A percentile compares a stretch with the other conserved stretches of the same genome.
Conservation (phyloP, 306 rosid genomes). For the Cyclanthera cordifolia region DNA sequence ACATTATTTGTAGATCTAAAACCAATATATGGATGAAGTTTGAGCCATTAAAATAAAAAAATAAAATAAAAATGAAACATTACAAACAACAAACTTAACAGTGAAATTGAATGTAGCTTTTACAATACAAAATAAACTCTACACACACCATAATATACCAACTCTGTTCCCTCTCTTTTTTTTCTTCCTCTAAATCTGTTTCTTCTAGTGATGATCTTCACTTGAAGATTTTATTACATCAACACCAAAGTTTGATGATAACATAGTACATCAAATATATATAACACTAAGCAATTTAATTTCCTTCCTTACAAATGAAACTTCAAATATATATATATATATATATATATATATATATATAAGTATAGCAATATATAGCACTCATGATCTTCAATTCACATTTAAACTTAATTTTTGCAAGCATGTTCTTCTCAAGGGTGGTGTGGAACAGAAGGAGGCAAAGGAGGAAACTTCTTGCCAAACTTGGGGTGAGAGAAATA, state of each 20-base stretch:
- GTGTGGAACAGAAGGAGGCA: conserved; percentile 6
- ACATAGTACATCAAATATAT: neutral
- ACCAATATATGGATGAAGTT: no score
- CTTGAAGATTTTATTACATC: conserved; percentile 7
- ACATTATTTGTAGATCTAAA: no score
- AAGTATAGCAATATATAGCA: neutral
- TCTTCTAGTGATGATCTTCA: conserved; percentile 3
- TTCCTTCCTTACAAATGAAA: conserved; percentile 1
- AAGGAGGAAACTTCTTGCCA: conserved; percentile 17
- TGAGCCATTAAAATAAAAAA: no score
- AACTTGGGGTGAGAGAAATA: conserved; percentile 13
- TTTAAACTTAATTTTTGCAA: neutral
- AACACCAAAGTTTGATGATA: neutral
- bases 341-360: neutral
- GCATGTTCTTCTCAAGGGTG: neutral
- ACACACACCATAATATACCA: neutral
- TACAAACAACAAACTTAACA: neutral
- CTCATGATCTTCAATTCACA: neutral
- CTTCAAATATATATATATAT: neutral
- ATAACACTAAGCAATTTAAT: neutral
- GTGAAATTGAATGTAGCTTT: neutral
- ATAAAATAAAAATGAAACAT: no score
- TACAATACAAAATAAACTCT: neutral
- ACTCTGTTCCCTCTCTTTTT: neutral
- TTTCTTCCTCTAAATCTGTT: neutral